phyloP scores from a whole-genome alignment of 768 basidiomycete species.

The Mycena polygramma region DNA sequence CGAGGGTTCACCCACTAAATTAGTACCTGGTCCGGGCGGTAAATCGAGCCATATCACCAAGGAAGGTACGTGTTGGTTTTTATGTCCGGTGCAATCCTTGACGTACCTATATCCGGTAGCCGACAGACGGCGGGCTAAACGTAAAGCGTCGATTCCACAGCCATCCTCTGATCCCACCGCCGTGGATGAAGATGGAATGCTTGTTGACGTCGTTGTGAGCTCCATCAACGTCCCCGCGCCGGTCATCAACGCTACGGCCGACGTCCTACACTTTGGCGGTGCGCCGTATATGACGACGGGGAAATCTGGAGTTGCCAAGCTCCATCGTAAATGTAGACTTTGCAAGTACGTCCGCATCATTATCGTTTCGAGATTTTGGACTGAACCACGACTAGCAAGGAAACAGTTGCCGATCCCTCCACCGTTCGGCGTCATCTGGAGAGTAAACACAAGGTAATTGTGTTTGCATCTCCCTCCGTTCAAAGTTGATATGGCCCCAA shows the following conservation, averaged over 20 bases:
- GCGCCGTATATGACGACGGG: not conserved
- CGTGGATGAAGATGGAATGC: conserved; percentile 21
- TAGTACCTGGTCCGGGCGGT: not conserved
- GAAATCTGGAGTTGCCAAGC: not conserved
- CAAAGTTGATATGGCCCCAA: not conserved
- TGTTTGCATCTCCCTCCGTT: no score
- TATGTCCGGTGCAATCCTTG: not conserved
- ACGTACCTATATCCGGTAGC: not conserved
- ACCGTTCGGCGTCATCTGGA: conserved; percentile 19
- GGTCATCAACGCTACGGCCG: conserved; percentile 4
- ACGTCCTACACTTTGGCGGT: conserved; percentile 20
- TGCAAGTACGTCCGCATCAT: conserved; percentile 30
- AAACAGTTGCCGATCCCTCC: conserved; percentile 16
- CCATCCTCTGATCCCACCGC: not conserved
- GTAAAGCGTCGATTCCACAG: no score
- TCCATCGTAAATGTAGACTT: conserved; percentile 6
- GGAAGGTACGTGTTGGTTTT: not conserved
- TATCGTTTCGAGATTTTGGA: not conserved
- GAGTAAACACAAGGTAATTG: conserved; percentile 17
- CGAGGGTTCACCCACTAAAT: no score
- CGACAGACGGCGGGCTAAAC: not conserved
- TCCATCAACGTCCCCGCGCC: not conserved
- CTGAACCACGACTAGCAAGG: not conserved
- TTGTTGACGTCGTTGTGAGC: conserved; percentile 20
- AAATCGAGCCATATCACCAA: not conserved